A percentile compares a stretch with the other conserved stretches of the same genome.
phyloP scores from a whole-genome alignment of 78 protist genomes.

The Isochrysis galbana region DNA sequence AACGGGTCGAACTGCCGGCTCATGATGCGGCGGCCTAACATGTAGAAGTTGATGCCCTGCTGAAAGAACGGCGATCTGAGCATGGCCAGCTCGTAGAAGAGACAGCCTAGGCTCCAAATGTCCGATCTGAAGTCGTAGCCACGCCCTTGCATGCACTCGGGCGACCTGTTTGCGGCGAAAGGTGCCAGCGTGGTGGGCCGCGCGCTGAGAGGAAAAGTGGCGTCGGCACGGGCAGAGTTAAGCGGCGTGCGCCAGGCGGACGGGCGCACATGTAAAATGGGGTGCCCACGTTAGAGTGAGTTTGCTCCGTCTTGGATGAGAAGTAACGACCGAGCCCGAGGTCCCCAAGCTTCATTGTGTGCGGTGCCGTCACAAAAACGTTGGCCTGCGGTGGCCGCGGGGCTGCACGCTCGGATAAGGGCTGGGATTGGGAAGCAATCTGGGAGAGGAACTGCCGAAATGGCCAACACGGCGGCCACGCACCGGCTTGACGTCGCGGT shows the following conservation, averaged over 20 bases:
- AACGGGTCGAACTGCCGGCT: background rate
- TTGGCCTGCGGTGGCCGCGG: conserved; percentile 18
- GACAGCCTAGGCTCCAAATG: conserved; percentile 50
- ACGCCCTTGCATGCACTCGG: conserved; percentile 30
- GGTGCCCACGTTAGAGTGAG: conserved; percentile 28
- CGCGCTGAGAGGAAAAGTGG: background rate
- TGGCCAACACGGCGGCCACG: too few species aligned
- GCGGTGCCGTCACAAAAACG: conserved; percentile 41
- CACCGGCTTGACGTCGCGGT: conserved; percentile 73
- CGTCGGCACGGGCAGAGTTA: too few species aligned
- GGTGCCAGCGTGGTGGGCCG: background rate
- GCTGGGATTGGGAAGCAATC: too few species aligned
- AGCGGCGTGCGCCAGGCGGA: too few species aligned
- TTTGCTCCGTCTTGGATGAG: conserved; percentile 14
- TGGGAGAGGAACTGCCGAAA: too few species aligned
- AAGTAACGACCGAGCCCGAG: conserved; percentile 49
- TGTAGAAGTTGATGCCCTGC: background rate
- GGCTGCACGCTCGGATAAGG: background rate
- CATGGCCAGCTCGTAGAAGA: conserved; percentile 45
- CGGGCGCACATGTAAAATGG: conserved; percentile 45
- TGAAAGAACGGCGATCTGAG: conserved; percentile 38
- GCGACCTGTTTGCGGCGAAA: background rate
- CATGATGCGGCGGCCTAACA: background rate
- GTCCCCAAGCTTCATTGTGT: conserved; percentile 33
- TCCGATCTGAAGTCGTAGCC: conserved; percentile 36